Conservation (phyloP, 176 grass and related monocot species). For the Oryza officinalis region DNA sequence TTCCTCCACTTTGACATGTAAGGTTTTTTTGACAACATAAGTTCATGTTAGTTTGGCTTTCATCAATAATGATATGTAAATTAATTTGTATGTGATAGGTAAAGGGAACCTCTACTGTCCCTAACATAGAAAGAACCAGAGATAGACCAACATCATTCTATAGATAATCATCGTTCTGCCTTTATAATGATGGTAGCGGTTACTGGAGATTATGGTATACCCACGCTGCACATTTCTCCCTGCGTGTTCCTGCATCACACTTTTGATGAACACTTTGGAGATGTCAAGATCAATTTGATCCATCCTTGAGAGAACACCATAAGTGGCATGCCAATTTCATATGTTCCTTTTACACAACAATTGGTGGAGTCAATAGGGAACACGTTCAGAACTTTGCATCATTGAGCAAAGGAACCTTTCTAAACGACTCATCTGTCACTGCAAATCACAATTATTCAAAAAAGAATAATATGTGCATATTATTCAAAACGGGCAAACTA, state of each 20-base stretch:
- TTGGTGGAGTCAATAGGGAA: neutral
- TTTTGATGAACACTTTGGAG: neutral
- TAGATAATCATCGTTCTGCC: neutral
- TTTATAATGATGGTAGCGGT: neutral
- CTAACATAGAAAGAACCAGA: neutral
- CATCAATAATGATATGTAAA: neutral
- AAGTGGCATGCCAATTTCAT: neutral
- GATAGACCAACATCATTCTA: neutral
- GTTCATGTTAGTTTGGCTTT: neutral
- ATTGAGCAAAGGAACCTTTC: neutral
- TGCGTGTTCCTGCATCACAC: neutral
- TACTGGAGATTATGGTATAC: too few relatives aligned
- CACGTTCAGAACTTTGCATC: neutral
- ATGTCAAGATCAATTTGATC: neutral
- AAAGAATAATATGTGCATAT: too few relatives aligned
- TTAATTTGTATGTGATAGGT: neutral
- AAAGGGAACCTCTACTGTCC: neutral
- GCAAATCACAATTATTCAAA: neutral
- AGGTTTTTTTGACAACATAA: neutral
- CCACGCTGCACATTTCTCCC: neutral
- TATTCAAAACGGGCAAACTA: neutral
- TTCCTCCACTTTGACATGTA: neutral
- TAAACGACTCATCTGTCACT: neutral
- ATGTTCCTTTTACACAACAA: neutral
- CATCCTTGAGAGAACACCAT: neutral